Conservation (phyloP, 345 rosid genomes). For the Nephelium lappaceum region DNA sequence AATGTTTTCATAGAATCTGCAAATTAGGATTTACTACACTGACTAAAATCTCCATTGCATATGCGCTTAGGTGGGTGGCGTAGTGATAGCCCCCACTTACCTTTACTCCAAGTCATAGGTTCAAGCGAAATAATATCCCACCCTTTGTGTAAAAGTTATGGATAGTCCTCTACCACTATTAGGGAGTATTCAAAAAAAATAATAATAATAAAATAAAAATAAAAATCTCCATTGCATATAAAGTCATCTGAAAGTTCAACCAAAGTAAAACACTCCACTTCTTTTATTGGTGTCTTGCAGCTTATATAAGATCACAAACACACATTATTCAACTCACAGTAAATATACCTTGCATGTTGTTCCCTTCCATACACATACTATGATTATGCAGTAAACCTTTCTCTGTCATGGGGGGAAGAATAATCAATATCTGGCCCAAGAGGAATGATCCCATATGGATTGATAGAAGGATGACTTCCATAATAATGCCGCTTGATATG, state of each 20-base stretch:
- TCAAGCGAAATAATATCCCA: too few species aligned
- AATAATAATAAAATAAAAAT: too few species aligned
- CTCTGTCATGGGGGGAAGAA: conserved; percentile 58
- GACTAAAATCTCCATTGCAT: too few species aligned
- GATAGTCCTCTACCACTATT: too few species aligned
- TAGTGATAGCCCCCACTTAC: too few species aligned
- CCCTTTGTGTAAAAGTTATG: too few species aligned
- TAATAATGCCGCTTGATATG: conserved; percentile 79
- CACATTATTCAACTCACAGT: not conserved
- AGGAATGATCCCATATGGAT: conserved; percentile 69
- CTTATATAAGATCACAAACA: not conserved
- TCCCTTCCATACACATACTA: not conserved
- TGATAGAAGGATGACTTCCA: conserved; percentile 75
- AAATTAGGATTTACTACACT: too few species aligned
- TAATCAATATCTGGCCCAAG: conserved; percentile 66
- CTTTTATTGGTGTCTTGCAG: not conserved
- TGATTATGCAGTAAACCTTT: conserved; percentile 40
- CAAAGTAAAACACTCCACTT: not conserved
- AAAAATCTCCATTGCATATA: too few species aligned
- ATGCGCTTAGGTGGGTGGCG: too few species aligned
- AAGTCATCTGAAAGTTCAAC: not conserved
- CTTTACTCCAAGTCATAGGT: too few species aligned
- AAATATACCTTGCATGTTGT: not conserved
- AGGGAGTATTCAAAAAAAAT: too few species aligned
- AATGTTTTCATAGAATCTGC: too few species aligned